Evolutionary conservation across 1,284 basidiomycete species (phyloP), one percentile per base, ranked within the genome.

Genomic region (Schizophyllum commune): DNA sequence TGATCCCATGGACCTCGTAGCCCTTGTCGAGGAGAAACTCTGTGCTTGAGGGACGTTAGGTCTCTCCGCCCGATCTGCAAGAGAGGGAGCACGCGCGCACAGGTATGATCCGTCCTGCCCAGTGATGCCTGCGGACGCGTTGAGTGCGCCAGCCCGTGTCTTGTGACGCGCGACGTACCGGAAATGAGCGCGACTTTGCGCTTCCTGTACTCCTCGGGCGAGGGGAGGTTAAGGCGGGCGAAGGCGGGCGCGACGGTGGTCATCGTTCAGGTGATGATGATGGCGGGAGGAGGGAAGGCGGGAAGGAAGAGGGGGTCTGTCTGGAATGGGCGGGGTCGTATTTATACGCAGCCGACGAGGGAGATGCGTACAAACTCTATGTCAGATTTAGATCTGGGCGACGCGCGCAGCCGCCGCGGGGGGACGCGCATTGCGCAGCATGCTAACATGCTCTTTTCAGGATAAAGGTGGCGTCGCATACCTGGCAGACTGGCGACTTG

Each of bases 41-140:
- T 22, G 92, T 91, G 60, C 90, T 92, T 32, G 21, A 59, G 59
- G 13, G 63, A 63, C 61, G 68, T 58, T 56, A 61, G 27, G 27
- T 27, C 27, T 27, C 27, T 27, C 27, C 5, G 27, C 27, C 27
- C 13, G 27, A 59, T 47, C 61, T 52, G 55, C 52, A 53, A 32
- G 60, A 73, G 33, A 52, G 52, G 27, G 21, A 47, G 56, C 11
- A 33, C 68, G 56, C 65, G 62, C 87, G 73, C 69, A 92, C 87
- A 94, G 75, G 72, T 94, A 94, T 6, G 92, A 94, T 33, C 92
- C 93, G 75, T 95, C 93, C 75, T 95, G 93, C 19, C 93, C 93
- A 67, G 93, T 94, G 72, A 96, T 91, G 73, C 92, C 92, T 93
- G 69, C 39, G 61, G 55, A 64, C 63, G 62, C 64, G 55, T 57